Percentiles rank a stretch among this genome's conserved stretches.
Conservation (phyloP, 495 filamentous ascomycete species). For the Oidiodendron maius region DNA sequence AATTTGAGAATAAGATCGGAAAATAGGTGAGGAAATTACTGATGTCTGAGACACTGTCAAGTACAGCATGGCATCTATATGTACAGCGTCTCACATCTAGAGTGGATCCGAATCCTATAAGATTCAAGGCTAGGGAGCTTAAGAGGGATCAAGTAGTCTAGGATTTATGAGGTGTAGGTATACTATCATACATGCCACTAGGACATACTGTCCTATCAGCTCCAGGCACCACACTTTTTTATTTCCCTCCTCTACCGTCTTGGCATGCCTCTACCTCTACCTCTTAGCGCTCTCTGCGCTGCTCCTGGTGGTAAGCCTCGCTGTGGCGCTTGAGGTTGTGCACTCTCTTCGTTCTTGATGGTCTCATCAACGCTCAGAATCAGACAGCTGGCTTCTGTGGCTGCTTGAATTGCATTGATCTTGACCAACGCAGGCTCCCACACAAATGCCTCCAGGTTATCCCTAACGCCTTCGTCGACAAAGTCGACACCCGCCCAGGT, state of each 20-base stretch:
- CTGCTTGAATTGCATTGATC: slow-evolving; percentile 94
- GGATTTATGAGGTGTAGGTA: not conserved
- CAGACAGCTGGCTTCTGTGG: slow-evolving; percentile 89
- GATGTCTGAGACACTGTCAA: too few species aligned
- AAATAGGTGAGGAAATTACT: too few species aligned
- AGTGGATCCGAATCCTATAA: too few species aligned
- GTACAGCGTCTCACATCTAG: too few species aligned
- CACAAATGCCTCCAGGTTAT: slow-evolving; percentile 91
- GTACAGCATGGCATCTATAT: too few species aligned
- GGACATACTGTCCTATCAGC: not conserved
- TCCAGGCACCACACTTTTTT: not conserved
- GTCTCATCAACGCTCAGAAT: slow-evolving; percentile 97
- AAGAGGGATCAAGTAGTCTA: not conserved
- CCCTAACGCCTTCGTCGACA: slow-evolving; percentile 77
- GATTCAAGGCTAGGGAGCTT: too few species aligned
- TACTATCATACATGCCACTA: not conserved
- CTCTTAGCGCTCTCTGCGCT: slow-evolving; percentile 81
- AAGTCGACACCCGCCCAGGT: slow-evolving; percentile 97
- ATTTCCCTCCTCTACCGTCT: slow-evolving; percentile 48
- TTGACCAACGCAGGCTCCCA: slow-evolving; percentile 97
- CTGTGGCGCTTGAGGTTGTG: slow-evolving; percentile 69
- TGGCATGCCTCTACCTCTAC: slow-evolving; percentile 88
- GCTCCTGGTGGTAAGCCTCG: slow-evolving; percentile 83
- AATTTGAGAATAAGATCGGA: too few species aligned
- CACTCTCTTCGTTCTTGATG: slow-evolving; percentile 91